Conservation (phyloP, 2,329 filamentous ascomycete species). For the Exophiala lecanii-corni region DNA sequence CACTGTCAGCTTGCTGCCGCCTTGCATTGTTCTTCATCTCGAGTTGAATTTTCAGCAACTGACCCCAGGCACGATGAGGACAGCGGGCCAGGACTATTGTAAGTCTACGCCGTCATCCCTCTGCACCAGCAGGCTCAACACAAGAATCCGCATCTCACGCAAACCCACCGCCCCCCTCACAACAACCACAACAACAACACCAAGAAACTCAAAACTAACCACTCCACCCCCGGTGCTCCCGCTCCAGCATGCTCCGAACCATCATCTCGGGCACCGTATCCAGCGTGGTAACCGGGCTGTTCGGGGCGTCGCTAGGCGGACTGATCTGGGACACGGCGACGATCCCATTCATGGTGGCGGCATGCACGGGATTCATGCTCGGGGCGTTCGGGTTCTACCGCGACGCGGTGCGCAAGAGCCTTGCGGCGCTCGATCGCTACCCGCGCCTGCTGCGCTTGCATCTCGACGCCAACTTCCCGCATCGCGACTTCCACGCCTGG, state of each 20-base stretch:
- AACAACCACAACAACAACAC: too few relatives aligned
- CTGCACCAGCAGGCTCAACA: too few relatives aligned
- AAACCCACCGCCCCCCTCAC: too few relatives aligned
- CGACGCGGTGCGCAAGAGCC: slow-evolving; percentile 21
- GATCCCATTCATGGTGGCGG: slow-evolving; percentile 19
- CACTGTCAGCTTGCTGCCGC: too few relatives aligned
- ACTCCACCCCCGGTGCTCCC: too few relatives aligned
- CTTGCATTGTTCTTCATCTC: too few relatives aligned
- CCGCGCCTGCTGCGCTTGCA: slow-evolving; percentile 22
- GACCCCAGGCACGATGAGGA: too few relatives aligned
- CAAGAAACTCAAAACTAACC: too few relatives aligned
- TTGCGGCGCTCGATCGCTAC: slow-evolving; percentile 19
- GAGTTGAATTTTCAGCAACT: too few relatives aligned
- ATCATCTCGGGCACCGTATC: slow-evolving; percentile 18
- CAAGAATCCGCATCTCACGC: too few relatives aligned
- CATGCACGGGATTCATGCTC: slow-evolving; percentile 21
- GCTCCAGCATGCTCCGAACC: slow-evolving; percentile 22
- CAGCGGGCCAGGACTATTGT: slow-evolving; percentile 23
- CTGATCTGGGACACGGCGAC: slow-evolving; percentile 20
- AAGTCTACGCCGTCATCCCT: slow-evolving; percentile 4
- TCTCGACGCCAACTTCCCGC: slow-evolving; percentile 23
- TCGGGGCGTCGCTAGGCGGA: slow-evolving; percentile 18
- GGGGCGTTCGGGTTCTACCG: slow-evolving; percentile 22
- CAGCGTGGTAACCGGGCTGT: slow-evolving; percentile 18
- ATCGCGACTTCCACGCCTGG: slow-evolving; percentile 22